Percentiles rank a stretch among this genome's conserved stretches.
phyloP scores from a whole-genome alignment of 169 alveolate species.

The Theileria equi region DNA sequence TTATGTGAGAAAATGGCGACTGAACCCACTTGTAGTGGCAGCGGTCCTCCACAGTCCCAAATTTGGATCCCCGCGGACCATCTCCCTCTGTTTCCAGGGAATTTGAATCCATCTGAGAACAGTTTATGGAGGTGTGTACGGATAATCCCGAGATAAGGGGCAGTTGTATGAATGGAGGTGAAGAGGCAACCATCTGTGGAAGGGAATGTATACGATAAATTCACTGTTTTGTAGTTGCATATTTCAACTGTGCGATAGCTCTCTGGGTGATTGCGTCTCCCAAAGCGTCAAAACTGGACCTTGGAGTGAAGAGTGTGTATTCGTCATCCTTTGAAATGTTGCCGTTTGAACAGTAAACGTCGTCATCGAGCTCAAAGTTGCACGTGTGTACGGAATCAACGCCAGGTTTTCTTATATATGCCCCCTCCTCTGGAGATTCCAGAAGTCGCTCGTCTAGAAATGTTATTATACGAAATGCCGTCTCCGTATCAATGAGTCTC shows the following conservation, averaged over 20 bases:
- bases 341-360: not conserved
- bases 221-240: not conserved
- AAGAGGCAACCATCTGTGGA: no score
- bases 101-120: no score
- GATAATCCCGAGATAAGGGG: no score
- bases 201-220: not conserved
- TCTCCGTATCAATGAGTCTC: constrained; percentile 85
- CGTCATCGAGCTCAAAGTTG: constrained; percentile 13
- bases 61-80: no score
- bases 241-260: not conserved
- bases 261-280: constrained; percentile 28
- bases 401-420: constrained; percentile 36
- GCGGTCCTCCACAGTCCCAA: no score
- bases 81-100: no score
- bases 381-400: constrained; percentile 53
- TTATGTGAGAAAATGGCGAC: no score
- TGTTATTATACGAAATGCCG: constrained; percentile 83
- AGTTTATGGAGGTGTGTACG: no score
- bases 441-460: constrained; percentile 78
- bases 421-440: not conserved
- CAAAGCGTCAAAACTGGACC: constrained; percentile 36
- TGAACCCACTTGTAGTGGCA: no score
- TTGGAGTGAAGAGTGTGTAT: constrained; percentile 51
- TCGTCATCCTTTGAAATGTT: constrained; percentile 22
- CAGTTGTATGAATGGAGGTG: no score